These are phyloP conservation scores for Mycena citricolor DNA, from an alignment of 1,284 basidiomycete species.

Conservation along the genomic window DNA sequence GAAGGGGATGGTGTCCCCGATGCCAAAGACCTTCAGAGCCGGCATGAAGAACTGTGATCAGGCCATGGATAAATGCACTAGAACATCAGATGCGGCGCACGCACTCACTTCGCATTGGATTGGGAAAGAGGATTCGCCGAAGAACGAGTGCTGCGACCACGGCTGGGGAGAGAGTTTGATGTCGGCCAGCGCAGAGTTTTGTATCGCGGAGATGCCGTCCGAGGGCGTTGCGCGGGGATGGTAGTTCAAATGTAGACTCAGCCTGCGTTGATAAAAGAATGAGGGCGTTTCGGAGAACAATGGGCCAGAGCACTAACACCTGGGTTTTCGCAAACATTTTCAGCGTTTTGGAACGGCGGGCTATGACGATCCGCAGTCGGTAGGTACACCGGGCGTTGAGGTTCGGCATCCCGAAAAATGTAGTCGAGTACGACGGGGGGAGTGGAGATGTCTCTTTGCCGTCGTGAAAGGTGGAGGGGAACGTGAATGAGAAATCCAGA, in stretches of 20 bases:
- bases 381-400: slow-evolving; percentile 40
- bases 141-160: slow-evolving; percentile 18
- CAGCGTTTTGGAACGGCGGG: too few relatives aligned
- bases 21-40: slow-evolving; percentile 49
- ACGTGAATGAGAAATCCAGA: slow-evolving; percentile 44
- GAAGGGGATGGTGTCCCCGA: slow-evolving; percentile 57
- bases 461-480: slow-evolving; percentile 49
- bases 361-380: slow-evolving; percentile 16
- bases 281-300: background rate
- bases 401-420: slow-evolving; percentile 36
- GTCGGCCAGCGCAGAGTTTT: slow-evolving; percentile 3
- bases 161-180: slow-evolving; percentile 17
- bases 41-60: slow-evolving; percentile 51
- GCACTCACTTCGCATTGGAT: slow-evolving; percentile 15
- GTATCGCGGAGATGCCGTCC: slow-evolving; percentile 3
- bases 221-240: slow-evolving; percentile 6
- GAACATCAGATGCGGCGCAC: too few relatives aligned
- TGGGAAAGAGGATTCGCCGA: background rate
- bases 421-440: slow-evolving; percentile 52
- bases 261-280: background rate
- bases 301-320: background rate
- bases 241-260: too few relatives aligned
- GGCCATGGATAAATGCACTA: too few relatives aligned
- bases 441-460: slow-evolving; percentile 35
- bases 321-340: slow-evolving; percentile 17